Evolutionary conservation across 768 basidiomycete species (phyloP), one percentile per base, ranked within the genome.

Genomic region (Macrolepiota albuminosa): DNA sequence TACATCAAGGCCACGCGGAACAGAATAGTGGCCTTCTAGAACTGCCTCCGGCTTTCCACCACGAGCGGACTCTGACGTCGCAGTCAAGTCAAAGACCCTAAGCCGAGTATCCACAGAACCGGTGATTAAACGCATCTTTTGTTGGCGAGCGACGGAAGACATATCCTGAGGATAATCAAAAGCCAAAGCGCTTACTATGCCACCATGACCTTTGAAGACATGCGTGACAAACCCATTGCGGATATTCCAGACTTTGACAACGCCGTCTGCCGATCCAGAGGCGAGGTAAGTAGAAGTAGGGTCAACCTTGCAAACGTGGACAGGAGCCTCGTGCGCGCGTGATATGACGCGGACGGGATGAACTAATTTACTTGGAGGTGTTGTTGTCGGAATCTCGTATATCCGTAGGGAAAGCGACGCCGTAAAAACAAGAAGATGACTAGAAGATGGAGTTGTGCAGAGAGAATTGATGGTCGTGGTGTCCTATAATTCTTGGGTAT

Each of bases 211-310:
- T 68, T 90, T 91, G 80, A 96, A 94, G 13, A 95, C 81, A 71
- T 99, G 97, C 0, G 97, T 99, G 36, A 91, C 84, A 70, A 88
- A 95, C 37, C 94, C 95, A 29, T 87, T 87, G 4, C 80, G 73
- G 49, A 95, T 86, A 70, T 97, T 89, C 95, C 95, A 98, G 10
- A 99, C 93, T 77, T 98, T 98, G 48, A 98, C 97, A 36, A 92
- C 82, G 26, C 97, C 96, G 64, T 99, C 97, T 7, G 96, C 93
- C 11, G 96, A 91, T 1, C 97, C 97, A 18, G 95, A 96, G 7
- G 97, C 97, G 63, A 98, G 82, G 64, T 96, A 89, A 2, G 90
- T 88, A 2, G 91, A 93, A 9, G 91, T 91, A 18, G 88, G 92
- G 76, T 93, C 95, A 14, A 84, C 73, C 63, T 81, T 84, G 68